A percentile compares a stretch with the other conserved stretches of the same genome.
Evolutionary conservation across 768 basidiomycete genomes (phyloP).

Genomic region (Symmetrospora coprosmae): DNA sequence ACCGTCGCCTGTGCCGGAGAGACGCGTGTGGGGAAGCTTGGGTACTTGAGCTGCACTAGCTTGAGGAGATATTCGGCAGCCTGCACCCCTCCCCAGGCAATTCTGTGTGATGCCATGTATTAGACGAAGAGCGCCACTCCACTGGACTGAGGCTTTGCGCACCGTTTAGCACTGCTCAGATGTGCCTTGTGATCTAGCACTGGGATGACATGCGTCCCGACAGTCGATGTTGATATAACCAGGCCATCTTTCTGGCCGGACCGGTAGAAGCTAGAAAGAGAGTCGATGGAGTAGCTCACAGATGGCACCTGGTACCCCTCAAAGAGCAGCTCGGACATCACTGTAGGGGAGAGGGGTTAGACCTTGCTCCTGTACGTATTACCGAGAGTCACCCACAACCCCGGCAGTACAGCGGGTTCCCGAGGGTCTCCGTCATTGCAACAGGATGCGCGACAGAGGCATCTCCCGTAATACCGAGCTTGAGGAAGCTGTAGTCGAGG

Average conservation of each 20-base stretch:
- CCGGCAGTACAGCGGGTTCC: slow-evolving; percentile 75
- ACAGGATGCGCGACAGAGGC: slow-evolving; percentile 68
- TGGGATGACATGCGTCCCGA: slow-evolving; percentile 80
- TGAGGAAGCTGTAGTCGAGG: slow-evolving; percentile 77
- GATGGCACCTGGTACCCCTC: slow-evolving; percentile 79
- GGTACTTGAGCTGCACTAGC: slow-evolving; percentile 87
- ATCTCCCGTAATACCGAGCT: slow-evolving; percentile 60
- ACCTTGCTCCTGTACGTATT: neutral
- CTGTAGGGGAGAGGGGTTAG: too few species aligned
- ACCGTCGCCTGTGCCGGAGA: slow-evolving; percentile 64
- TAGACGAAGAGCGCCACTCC: neutral
- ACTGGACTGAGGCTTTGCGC: slow-evolving; percentile 34
- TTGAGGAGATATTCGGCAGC: slow-evolving; percentile 83
- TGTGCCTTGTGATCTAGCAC: slow-evolving; percentile 68
- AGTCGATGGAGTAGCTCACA: slow-evolving; percentile 74
- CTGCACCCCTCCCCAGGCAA: slow-evolving; percentile 86
- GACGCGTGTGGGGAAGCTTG: slow-evolving; percentile 74
- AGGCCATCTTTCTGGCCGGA: slow-evolving; percentile 55
- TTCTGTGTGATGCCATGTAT: slow-evolving; percentile 44
- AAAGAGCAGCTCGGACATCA: slow-evolving; percentile 91
- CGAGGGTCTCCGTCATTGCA: slow-evolving; percentile 81
- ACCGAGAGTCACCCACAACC: slow-evolving; percentile 47
- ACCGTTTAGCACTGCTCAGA: slow-evolving; percentile 77
- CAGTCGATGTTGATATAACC: slow-evolving; percentile 77
- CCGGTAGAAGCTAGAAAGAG: slow-evolving; percentile 80